Evolutionary conservation across 1,139 yeast species (phyloP), one percentile per base, ranked within the genome.

Genomic region (Suhomyces wounanorum): DNA sequence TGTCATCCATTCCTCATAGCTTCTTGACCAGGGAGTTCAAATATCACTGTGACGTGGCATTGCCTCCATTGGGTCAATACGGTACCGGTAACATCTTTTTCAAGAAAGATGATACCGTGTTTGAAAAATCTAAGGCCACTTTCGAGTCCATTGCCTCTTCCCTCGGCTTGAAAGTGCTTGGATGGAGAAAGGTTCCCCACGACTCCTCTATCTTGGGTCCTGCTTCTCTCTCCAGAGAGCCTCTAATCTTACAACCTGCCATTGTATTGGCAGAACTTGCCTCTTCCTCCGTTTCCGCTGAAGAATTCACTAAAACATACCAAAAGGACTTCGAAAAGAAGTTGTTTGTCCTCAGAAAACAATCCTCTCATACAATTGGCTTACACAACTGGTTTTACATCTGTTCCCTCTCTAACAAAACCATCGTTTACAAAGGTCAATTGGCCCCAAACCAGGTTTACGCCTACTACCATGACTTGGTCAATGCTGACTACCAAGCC

Each of bases 351-450:
- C 77, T 92, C 62, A 83, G 98, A 72, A 92, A 92, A 70, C 96
- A 88, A 70, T 81, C 96, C 23, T 85, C 97, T 23, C 96, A 88
- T 68, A 82, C 92, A 50, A 91, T 92, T 63, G 97, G 97, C 33
- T 79, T 91, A 60, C 96, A 92, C 74, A 91, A 92, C 72, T 92
- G 99, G 97, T 92, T 94, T 74, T 92, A 92, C 78, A 90, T 92
- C 61, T 92, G 97, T 75, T 92, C 99, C 13, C 78, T 94, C 57
- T 86, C 96, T 51, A 86, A 85, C 70, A 88, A 84, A 67, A 88
- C 92, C 65, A 92, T 94, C 62, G 97, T 94, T 53, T 94, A 94
- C 81, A 94, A 94, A 74, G 99, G 99, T 62, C 99, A 94, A 73
- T 82, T 94, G 65, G 96, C 96, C 16, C 99, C 99, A 49, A 86